Base-by-base conservation (phyloP, 2,329 filamentous ascomycete species). In the Thielaviopsis punctulata region DNA sequence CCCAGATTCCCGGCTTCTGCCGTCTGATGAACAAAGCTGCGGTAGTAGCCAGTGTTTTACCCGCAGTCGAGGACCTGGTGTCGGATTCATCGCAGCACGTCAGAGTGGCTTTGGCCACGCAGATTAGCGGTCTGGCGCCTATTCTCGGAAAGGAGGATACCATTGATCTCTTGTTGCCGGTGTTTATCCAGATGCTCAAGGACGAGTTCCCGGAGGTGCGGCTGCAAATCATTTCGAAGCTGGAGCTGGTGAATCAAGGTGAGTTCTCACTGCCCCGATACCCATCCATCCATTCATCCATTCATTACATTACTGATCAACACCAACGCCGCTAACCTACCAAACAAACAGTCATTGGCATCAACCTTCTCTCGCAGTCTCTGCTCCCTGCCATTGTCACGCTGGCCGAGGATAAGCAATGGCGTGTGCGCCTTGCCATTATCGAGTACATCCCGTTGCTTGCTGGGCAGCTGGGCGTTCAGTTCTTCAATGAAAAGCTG, bases 151-250 rank as follows among this genome's bases (percentile, higher is more conserved):
- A 96, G 70, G 86, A 98, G 68, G 90, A 96, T 85, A 93, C 74
- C 62, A 84, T 69, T 12, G 15, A n/a, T n/a, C n/a, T 33, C 7
- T 80, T 98, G 45, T 78, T 98, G 45, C 92, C 92, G 51, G 98
- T 98, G 90, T 96, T 98, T 69, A 76, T 98, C 51, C 86, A 94
- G 66, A 98, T 98, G 92, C 81, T 98, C 61, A 98, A 96, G 76
- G 92, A 98, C 62, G 92, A 98, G 64, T 96, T 95, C 67, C 92
- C 92, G 21, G 92, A 98, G 65, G 92, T 98, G 49, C 84, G 92
- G 57, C 80, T 98, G 55, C 94, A 98, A 70, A 98, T 98, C 66
- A 98, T 98, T 63, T 96, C 92, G n/a, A 98, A 98, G 70, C 80
- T 98, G 52, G 93, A 98, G 71, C 79, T 93, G 57, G 92, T 98